A percentile compares a stretch with the other conserved stretches of the same genome.
phyloP scores from a whole-genome alignment of 148 eudicot species.

The Rhododendron mucronatum region DNA sequence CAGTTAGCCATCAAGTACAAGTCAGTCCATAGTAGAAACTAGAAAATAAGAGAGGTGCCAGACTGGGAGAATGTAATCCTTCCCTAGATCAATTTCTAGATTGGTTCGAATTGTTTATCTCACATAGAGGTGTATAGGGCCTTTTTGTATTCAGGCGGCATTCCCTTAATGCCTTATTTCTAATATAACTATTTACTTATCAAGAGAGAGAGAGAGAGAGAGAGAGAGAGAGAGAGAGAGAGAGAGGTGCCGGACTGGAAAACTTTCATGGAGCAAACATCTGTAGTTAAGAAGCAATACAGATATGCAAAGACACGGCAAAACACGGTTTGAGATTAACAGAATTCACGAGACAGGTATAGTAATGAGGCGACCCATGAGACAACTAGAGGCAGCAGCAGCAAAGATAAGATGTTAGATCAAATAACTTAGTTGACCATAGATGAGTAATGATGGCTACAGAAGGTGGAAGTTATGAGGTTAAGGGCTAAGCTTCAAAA shows the following conservation, averaged over 20 bases:
- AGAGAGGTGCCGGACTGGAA: neutral
- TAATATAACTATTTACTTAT: too few species aligned
- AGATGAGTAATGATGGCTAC: neutral
- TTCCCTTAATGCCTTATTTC: too few species aligned
- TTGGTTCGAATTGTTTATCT: too few species aligned
- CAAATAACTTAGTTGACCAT: neutral
- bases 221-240: neutral
- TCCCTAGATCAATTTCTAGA: too few species aligned
- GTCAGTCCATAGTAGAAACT: neutral
- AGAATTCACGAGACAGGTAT: neutral
- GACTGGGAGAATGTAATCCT: too few species aligned
- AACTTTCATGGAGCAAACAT: neutral
- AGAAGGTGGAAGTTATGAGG: neutral
- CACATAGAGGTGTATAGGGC: too few species aligned
- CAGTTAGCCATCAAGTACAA: neutral
- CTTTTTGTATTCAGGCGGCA: too few species aligned
- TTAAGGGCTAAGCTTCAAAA: neutral
- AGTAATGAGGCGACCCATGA: neutral
- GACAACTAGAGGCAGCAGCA: neutral
- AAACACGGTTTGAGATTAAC: neutral
- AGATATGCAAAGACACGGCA: neutral
- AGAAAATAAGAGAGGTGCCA: too few species aligned
- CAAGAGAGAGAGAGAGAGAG: neutral
- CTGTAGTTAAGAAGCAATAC: neutral
- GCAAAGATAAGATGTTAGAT: neutral